These are phyloP conservation scores for Helicostylum pulchrum DNA, from an alignment of 192 early-diverging fungal species.

Conservation along the genomic window DNA sequence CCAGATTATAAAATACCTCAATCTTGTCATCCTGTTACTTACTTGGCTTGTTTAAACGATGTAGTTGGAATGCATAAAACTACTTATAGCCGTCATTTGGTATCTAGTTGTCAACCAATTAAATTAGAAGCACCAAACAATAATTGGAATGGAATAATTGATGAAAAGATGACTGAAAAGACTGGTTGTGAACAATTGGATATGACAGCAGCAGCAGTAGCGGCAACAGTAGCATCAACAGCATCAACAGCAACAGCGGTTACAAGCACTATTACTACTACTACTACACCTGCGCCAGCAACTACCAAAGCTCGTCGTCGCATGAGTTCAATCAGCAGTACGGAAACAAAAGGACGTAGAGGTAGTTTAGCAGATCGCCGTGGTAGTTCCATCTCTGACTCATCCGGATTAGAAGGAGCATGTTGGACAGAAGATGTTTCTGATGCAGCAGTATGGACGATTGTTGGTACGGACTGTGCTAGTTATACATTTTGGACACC, in stretches of 20 bases:
- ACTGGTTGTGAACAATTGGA: too few relatives aligned
- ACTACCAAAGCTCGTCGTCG: neutral
- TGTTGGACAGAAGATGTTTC: conserved; percentile 77
- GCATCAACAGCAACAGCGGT: neutral
- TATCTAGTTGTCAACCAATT: neutral
- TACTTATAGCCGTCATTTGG: conserved; percentile 42
- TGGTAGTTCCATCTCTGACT: conserved; percentile 14
- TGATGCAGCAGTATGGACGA: conserved; percentile 90
- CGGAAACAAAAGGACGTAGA: conserved; percentile 16
- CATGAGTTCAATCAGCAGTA: conserved; percentile 28
- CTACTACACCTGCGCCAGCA: neutral
- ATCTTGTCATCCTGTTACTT: conserved; percentile 43
- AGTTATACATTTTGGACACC: conserved; percentile 53
- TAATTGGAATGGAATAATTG: too few relatives aligned
- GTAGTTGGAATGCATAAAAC: conserved; percentile 69
- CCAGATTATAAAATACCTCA: conserved; percentile 30
- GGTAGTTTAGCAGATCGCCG: conserved; percentile 24
- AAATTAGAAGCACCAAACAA: neutral
- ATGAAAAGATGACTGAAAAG: too few relatives aligned
- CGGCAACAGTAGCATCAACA: neutral
- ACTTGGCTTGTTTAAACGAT: conserved; percentile 72
- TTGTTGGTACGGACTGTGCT: conserved; percentile 76
- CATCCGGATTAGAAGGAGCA: conserved; percentile 30
- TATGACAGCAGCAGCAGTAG: neutral
- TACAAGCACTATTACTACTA: neutral